Evolutionary conservation across 2,329 filamentous ascomycete species (phyloP), one percentile per base, ranked within the genome.

Genomic region (Nannizzia gypsea): DNA sequence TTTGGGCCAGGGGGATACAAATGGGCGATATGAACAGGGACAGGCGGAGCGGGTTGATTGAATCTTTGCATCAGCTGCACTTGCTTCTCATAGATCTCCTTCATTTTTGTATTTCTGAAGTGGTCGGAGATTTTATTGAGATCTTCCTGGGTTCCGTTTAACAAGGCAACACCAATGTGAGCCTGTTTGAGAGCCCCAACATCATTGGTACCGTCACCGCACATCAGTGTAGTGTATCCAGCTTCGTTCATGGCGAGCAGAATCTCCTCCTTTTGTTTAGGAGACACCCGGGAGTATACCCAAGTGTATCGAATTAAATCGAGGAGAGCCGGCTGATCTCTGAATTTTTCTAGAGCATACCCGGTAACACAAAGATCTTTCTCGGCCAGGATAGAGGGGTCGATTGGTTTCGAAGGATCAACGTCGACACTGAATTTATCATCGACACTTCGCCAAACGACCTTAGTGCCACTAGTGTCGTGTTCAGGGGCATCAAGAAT

Each of bases 191-290:
- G 79, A 50, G 93, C 93, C 65, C 93, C 93, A 59, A 99, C 93
- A 70, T 99, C 93, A 73, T 99, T 99, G 59, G 93, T 99, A 64
- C 93, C 93, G 69, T 99, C 93, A 74, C 93, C 93, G 67, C 91
- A 95, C 93, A 99, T 99, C 63, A 99, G 82, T 31, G 93, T 99
- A 63, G 93, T 96, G 78, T 99, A 99, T 56, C 93, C 93, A 77
- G 90, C 88, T 68, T 96, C 91, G 77, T 96, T 96, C 63, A 97
- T 83, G 40, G 93, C 93, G 22, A 96, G 83, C n/a, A 99, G 81
- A 69, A 99, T 97, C 59, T 97, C 91, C 74, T 99, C 93, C 78
- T 99, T 99, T 70, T 99, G 93, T 80, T 96, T 96, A 6, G 93
- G 93, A 1, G 93, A 99, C 8, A 99, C 93, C 69, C 93, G 90